phyloP scores from a whole-genome alignment of 768 basidiomycete genomes.

The Dentipellis sp. region DNA sequence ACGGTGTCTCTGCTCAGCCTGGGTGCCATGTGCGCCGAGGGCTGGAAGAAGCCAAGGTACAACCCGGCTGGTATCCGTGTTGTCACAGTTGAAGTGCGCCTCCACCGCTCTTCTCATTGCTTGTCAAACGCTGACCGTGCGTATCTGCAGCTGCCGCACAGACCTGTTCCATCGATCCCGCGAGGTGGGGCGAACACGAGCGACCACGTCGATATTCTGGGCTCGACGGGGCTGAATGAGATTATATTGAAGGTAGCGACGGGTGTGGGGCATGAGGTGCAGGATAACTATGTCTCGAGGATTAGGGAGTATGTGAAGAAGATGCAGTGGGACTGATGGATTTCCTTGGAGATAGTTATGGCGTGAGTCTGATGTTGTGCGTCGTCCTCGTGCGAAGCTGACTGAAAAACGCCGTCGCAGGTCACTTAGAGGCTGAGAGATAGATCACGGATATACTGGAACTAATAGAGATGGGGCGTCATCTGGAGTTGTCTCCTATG shows the following conservation, averaged over 20 bases:
- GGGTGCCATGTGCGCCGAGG: conserved; percentile 95
- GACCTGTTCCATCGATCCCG: conserved; percentile 59
- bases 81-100: conserved; percentile 73
- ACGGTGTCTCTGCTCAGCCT: conserved; percentile 80
- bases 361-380: too few relatives aligned
- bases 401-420: too few relatives aligned
- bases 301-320: conserved; percentile 68
- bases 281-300: conserved; percentile 62
- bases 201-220: conserved; percentile 69
- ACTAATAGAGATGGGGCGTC: too few relatives aligned
- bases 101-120: background rate
- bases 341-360: too few relatives aligned
- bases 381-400: too few relatives aligned
- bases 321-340: conserved; percentile 55
- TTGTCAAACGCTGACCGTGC: background rate
- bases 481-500: too few relatives aligned
- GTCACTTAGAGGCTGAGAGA: too few relatives aligned
- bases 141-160: conserved; percentile 61
- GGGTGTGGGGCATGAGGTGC: conserved; percentile 65
- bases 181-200: conserved; percentile 90
- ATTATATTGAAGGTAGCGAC: conserved; percentile 87
- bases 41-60: conserved; percentile 85
- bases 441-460: too few relatives aligned
- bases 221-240: conserved; percentile 77
- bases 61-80: conserved; percentile 87